Percentiles rank a stretch among this genome's conserved stretches.
Conservation (phyloP, 768 basidiomycete species). For the Termitomyces sp. region DNA sequence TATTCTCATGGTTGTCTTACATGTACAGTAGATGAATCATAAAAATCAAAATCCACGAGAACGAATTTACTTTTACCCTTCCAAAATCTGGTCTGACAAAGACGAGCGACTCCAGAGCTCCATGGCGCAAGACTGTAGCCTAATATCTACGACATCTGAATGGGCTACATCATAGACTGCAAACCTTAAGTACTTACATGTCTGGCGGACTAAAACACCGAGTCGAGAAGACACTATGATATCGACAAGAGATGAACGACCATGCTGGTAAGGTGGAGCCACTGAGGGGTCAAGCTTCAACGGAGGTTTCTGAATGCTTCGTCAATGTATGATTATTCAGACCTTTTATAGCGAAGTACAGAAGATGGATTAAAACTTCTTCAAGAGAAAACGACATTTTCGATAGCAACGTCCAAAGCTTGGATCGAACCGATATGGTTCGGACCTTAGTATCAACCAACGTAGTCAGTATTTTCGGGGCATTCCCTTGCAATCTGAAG, state of each 20-base stretch:
- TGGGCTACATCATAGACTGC: no score
- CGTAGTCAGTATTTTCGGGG: constrained; percentile 52
- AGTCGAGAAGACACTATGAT: background rate
- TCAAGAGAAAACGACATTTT: constrained; percentile 5
- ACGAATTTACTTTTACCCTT: no score
- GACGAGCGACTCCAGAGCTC: no score
- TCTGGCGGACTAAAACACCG: no score
- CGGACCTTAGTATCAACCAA: constrained; percentile 30
- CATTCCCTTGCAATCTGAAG: constrained; percentile 64
- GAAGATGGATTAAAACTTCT: constrained; percentile 7
- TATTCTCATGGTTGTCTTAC: no score
- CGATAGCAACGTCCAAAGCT: constrained; percentile 8
- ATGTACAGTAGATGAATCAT: no score
- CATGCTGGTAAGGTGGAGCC: background rate
- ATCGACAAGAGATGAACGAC: background rate
- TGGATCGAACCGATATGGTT: background rate
- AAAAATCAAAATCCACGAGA: no score
- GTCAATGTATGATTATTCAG: background rate
- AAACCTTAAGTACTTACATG: no score
- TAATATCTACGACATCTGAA: no score
- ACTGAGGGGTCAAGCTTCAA: background rate
- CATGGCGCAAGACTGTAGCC: no score
- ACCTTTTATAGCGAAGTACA: constrained; percentile 1
- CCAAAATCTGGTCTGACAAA: no score
- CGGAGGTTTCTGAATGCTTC: background rate